Evolutionary conservation across 257 asterid species (phyloP), one percentile per base, ranked within the genome.

Genomic region (Nicotiana tabacum): DNA sequence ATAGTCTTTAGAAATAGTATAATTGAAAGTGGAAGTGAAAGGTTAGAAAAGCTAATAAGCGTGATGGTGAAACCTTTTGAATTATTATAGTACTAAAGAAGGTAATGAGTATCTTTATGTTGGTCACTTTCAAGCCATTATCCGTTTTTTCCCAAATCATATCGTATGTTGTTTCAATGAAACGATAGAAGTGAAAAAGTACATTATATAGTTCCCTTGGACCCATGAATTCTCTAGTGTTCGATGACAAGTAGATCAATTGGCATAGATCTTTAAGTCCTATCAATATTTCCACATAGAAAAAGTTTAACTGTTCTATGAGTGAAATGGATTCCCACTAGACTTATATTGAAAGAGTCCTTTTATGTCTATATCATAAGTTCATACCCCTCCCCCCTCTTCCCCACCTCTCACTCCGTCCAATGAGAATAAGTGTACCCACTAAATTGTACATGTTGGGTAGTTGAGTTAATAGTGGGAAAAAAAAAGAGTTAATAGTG

Each of bases 401-500:
- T 1, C 8, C 48, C 11, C 51, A 9, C 12, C 12, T 43, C 48
- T 7, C 51, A 43, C 68, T 77, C 66, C 81, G 57, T 60, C 81
- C 81, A 77, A 77, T 77, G 53, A 77, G 81, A 29, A 60, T 35
- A 55, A 77, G 66, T 53, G 55, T 55, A 37, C 17, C 60, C 81
- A 77, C 81, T 77, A 77, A 56, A 53, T 33, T 57, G 51, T 56
- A 77, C 67, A 56, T 77, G 81, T 33, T 77, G 81, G 55, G 56
- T 18, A 37, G 57, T 69, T 69, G 77, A 69, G 57, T n/a, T 69
- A 69, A 35, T 69, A n/a, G 55, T 35, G 65, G 56, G 32, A 24
- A 24, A 24, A 24, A 24, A 24, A 24, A 24, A 24, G 77, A 69
- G 57, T n/a, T 69, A 69, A 35, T 69, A n/a, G 55, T 35, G 65